These are phyloP conservation scores for Aquilaria sinensis DNA, from an alignment of 345 rosid genomes.

Conservation along the genomic window DNA sequence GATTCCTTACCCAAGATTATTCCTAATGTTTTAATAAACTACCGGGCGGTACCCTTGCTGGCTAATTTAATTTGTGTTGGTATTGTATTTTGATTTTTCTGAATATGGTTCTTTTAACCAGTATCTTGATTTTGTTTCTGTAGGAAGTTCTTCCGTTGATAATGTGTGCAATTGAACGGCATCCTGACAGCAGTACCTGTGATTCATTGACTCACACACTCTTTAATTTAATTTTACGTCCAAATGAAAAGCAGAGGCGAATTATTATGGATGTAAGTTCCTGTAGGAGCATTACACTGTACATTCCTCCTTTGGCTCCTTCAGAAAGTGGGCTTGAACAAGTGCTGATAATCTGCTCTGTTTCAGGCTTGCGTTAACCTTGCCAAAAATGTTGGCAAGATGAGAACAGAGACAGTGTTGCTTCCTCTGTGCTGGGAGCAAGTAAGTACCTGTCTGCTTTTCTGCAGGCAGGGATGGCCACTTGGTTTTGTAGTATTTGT, in stretches of 20 bases:
- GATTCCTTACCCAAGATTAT: constrained; percentile 91
- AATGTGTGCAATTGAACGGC: constrained; percentile 95
- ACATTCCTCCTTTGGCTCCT: background rate
- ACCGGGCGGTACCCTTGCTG: constrained; percentile 62
- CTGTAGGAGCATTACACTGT: constrained; percentile 16
- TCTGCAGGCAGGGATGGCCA: too few relatives aligned
- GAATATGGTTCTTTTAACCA: constrained; percentile 1
- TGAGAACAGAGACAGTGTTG: constrained; percentile 89
- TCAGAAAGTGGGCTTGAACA: constrained; percentile 11
- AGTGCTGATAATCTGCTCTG: constrained; percentile 14
- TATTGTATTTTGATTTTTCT: background rate
- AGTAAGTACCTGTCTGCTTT: constrained; percentile 31
- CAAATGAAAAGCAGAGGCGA: constrained; percentile 85
- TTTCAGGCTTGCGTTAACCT: constrained; percentile 83
- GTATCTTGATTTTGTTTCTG: constrained; percentile 8
- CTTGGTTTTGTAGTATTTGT: constrained; percentile 7
- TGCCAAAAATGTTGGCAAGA: constrained; percentile 84
- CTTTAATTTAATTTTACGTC: constrained; percentile 86
- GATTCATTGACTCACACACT: constrained; percentile 84
- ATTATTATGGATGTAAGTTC: constrained; percentile 83
- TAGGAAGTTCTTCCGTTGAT: constrained; percentile 92
- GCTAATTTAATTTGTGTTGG: background rate
- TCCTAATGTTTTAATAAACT: constrained; percentile 88
- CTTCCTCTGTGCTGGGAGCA: constrained; percentile 98
- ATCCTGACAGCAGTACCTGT: constrained; percentile 61